A percentile compares a stretch with the other conserved stretches of the same genome.
Evolutionary conservation across 768 basidiomycete genomes (phyloP).

Genomic region (Cyathus striatus): DNA sequence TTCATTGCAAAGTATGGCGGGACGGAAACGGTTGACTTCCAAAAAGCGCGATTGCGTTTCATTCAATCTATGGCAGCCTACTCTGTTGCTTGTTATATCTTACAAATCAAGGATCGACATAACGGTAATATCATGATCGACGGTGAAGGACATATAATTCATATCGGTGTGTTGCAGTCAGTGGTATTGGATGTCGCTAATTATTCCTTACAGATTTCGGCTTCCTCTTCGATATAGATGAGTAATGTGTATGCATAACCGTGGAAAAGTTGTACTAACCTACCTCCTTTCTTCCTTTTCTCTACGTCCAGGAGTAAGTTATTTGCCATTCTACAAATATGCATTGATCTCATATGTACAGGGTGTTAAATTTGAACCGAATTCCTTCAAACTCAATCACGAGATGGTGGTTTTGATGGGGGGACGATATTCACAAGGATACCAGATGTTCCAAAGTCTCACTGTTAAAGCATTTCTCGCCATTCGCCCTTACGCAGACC

Average conservation of each 20-base stretch:
- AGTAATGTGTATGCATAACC: too few relatives aligned
- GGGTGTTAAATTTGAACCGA: slow-evolving; percentile 99
- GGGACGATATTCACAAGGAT: slow-evolving; percentile 90
- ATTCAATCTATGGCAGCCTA: slow-evolving; percentile 99
- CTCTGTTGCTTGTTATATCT: slow-evolving; percentile 94
- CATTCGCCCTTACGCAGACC: slow-evolving; percentile 89
- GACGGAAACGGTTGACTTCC: slow-evolving; percentile 85
- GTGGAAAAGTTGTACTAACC: too few relatives aligned
- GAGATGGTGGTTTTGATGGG: slow-evolving; percentile 99
- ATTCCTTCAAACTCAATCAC: slow-evolving; percentile 96
- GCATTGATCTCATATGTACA: slow-evolving; percentile 19
- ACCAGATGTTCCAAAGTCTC: slow-evolving; percentile 88
- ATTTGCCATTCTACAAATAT: slow-evolving; percentile 1
- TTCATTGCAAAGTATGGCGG: slow-evolving; percentile 92
- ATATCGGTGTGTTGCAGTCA: slow-evolving; percentile 63
- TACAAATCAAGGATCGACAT: slow-evolving; percentile 98
- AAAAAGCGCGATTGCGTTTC: slow-evolving; percentile 90
- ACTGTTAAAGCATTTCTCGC: slow-evolving; percentile 96
- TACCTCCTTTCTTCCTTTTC: too few relatives aligned
- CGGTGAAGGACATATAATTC: slow-evolving; percentile 93
- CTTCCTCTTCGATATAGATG: slow-evolving; percentile 97
- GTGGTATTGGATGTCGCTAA: not conserved
- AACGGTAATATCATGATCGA: slow-evolving; percentile 99
- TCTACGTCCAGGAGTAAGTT: slow-evolving; percentile 63
- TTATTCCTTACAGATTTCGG: slow-evolving; percentile 69